These are phyloP conservation scores for Macaranga tanarius DNA, from an alignment of 441 rosid species.

Conservation along the genomic window DNA sequence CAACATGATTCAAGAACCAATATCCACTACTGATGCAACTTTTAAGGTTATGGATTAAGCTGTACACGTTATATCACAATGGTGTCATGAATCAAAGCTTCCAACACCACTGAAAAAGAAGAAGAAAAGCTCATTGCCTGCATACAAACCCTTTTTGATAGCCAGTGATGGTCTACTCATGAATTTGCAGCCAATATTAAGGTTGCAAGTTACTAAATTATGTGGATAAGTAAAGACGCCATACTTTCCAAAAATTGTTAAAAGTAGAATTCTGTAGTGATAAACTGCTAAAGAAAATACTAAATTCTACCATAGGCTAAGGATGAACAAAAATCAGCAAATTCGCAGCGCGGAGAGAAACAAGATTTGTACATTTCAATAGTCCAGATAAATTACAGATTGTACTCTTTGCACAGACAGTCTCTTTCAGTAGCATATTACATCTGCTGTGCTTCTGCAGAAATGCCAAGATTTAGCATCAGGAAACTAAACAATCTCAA, in stretches of 20 bases:
- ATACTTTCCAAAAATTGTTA: not conserved
- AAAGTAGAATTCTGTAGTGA: not conserved
- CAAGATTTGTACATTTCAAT: not conserved
- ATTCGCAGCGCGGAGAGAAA: not conserved
- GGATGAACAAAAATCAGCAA: not conserved
- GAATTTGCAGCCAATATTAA: not conserved
- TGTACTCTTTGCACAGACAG: no score
- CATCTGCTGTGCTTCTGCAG: constrained; percentile 3
- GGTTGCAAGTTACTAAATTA: not conserved
- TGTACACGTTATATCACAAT: no score
- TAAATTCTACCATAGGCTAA: constrained; percentile 3
- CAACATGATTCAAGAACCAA: no score
- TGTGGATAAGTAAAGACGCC: not conserved
- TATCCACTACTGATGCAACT: no score
- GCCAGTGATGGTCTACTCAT: not conserved
- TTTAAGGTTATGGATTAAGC: no score
- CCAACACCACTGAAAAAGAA: no score
- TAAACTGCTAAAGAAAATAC: not conserved
- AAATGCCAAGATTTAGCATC: not conserved
- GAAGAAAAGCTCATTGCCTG: not conserved
- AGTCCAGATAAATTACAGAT: not conserved
- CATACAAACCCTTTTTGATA: not conserved
- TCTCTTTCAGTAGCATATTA: no score
- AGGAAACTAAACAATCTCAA: not conserved
- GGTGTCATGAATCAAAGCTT: no score